These are phyloP conservation scores for Gossypium stocksii DNA, from an alignment of 345 rosid species.

Conservation along the genomic window DNA sequence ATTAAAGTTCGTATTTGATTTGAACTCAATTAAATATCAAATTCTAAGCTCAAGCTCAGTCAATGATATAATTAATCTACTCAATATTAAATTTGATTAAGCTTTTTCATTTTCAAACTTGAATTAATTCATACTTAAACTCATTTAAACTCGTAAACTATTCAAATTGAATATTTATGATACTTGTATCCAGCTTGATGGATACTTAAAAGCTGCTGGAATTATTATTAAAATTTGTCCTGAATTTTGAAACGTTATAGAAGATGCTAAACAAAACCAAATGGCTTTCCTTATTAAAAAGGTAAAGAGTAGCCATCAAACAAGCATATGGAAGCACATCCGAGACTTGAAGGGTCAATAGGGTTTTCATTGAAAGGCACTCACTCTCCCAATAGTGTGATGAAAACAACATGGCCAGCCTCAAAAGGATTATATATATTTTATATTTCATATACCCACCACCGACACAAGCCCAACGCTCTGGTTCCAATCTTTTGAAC, in stretches of 20 bases:
- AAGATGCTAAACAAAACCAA: background rate
- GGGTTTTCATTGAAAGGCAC: background rate
- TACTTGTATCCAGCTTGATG: no score
- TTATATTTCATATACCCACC: background rate
- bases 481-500: background rate
- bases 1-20: no score
- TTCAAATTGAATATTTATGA: no score
- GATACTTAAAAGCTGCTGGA: no score
- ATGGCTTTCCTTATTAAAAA: background rate
- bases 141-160: no score
- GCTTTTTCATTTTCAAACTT: no score
- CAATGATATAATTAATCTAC: no score
- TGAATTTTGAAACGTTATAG: background rate
- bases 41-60: no score
- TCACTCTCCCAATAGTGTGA: background rate
- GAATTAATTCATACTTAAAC: no score
- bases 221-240: no score
- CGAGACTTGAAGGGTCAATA: background rate
- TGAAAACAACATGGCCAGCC: background rate
- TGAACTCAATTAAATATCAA: no score
- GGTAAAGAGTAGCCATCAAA: background rate
- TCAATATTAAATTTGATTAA: no score
- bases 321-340: background rate
- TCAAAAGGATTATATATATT: background rate
- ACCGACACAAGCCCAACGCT: conserved; percentile 7